A percentile compares a stretch with the other conserved stretches of the same genome.
These are phyloP conservation scores for Sarcocystis neurona DNA, from an alignment of 169 alveolate species.

Conservation along the genomic window DNA sequence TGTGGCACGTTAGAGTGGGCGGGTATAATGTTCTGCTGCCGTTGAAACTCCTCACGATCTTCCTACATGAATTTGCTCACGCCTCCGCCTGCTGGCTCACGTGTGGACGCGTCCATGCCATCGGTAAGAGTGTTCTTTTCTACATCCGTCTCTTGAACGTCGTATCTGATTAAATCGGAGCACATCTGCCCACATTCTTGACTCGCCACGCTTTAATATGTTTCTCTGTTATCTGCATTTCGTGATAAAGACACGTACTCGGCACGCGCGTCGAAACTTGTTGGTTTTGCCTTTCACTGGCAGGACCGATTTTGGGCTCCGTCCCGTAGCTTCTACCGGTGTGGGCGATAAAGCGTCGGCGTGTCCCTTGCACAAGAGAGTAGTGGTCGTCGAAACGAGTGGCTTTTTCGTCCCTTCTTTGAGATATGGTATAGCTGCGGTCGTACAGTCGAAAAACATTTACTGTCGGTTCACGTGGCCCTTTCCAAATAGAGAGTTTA, in stretches of 20 bases:
- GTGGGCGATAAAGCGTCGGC: no score
- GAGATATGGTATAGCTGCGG: no score
- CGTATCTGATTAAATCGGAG: slow-evolving; percentile 31
- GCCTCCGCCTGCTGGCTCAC: slow-evolving; percentile 79
- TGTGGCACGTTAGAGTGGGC: slow-evolving; percentile 47
- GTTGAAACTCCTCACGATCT: slow-evolving; percentile 74
- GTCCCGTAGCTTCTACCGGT: no score
- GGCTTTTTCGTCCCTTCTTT: no score
- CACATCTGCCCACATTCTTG: slow-evolving; percentile 22
- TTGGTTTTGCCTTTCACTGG: neutral
- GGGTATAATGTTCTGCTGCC: slow-evolving; percentile 70
- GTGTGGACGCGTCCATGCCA: slow-evolving; percentile 75
- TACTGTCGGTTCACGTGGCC: no score
- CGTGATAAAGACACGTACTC: neutral
- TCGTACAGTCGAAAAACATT: no score
- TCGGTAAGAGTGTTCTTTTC: no score
- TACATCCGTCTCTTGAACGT: no score
- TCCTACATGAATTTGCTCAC: slow-evolving; percentile 77
- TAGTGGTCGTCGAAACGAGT: no score
- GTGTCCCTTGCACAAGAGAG: no score
- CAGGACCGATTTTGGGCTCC: no score
- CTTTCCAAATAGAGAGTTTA: no score
- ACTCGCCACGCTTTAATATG: neutral
- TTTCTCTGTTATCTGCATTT: neutral
- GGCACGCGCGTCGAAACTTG: neutral